phyloP scores from a whole-genome alignment of 345 rosid species.

The Bruguiera gymnorhiza region DNA sequence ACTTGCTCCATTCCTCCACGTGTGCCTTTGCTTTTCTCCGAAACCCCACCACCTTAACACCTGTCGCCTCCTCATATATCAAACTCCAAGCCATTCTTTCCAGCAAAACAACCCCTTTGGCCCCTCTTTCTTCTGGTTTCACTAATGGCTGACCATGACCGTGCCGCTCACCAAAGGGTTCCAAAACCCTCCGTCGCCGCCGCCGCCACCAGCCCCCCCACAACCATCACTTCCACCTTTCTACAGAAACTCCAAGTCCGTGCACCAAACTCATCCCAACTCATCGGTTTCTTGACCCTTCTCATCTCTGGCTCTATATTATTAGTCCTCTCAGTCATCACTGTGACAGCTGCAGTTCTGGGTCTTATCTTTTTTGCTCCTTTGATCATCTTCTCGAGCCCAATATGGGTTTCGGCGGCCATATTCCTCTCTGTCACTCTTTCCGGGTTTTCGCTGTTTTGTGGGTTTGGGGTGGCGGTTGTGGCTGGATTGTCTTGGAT shows the following conservation, averaged over 20 bases:
- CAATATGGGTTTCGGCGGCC: conserved; percentile 64
- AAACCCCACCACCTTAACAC: conserved; percentile 6
- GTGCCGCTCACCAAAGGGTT: conserved; percentile 11
- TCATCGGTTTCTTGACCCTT: conserved; percentile 52
- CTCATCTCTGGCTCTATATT: conserved; percentile 56
- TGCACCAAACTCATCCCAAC: conserved; percentile 55
- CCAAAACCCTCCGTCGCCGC: conserved; percentile 3
- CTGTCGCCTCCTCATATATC: conserved; percentile 4
- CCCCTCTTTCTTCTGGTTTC: background rate
- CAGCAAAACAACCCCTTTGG: background rate
- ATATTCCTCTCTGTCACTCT: conserved; percentile 31
- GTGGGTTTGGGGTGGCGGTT: conserved; percentile 46
- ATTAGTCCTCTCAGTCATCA: conserved; percentile 63
- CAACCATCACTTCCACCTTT: conserved; percentile 30
- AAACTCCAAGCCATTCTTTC: background rate
- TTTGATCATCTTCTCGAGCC: conserved; percentile 59
- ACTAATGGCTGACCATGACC: conserved; percentile 31
- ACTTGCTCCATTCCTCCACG: conserved; percentile 20
- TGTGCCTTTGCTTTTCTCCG: conserved; percentile 28
- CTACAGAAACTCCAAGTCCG: conserved; percentile 47
- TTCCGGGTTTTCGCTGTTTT: conserved; percentile 44
- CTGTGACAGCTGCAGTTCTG: conserved; percentile 40
- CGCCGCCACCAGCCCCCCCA: conserved; percentile 6
- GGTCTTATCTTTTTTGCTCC: conserved; percentile 59
- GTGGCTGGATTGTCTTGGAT: conserved; percentile 58